Evolutionary conservation across 495 filamentous ascomycete genomes (phyloP), one percentile per base, ranked within the genome.

Genomic region (Parachaetomium inaequale): DNA sequence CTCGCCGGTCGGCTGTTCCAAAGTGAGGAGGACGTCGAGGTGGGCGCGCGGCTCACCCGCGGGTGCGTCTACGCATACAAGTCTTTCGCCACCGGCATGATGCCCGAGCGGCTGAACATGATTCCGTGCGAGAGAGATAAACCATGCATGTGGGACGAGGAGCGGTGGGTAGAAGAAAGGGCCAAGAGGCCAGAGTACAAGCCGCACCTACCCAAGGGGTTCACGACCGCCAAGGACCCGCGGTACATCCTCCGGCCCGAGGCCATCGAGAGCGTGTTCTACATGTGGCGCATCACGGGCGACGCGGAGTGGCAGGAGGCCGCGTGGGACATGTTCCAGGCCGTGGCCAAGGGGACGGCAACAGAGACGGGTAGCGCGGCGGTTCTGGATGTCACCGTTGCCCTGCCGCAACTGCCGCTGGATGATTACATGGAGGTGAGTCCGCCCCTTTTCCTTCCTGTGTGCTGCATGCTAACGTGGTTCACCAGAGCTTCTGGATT

Each of bases 41-140:
- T 91, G 25, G 94, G 88, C 3, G 77, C 81, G 43, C 88, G 90
- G 66, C 80, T 97, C 19, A 88, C 91, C 0, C 87, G 94, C 54
- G 94, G 93, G 11, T 97, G 93, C 66, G 86, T 92, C 14, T 97
- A 90, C 92, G 85, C 90, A 2, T 97, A 96, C 70, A 80, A 86
- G 36, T 79, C 83, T 7, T 92, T 92, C 36, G 79, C 83, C 8
- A 87, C 87, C 0, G 93, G 93, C 5, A 87, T 98, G 66, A 96
- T 96, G 91, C 92, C 93, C 0, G 94, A 97, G 73, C 73, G 74
- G 5, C 89, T 90, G 66, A 63, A 73, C 11, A 70, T 87, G 14
- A 62, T 87, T 17, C 29, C 63, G 12, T 80, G 78, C 62, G 65
- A 75, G 12, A 50, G 25, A 10, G 3, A 38, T 0, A 3, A 15